Evolutionary conservation across 495 filamentous ascomycete species (phyloP).

Genomic region (Glonium stellatum): DNA sequence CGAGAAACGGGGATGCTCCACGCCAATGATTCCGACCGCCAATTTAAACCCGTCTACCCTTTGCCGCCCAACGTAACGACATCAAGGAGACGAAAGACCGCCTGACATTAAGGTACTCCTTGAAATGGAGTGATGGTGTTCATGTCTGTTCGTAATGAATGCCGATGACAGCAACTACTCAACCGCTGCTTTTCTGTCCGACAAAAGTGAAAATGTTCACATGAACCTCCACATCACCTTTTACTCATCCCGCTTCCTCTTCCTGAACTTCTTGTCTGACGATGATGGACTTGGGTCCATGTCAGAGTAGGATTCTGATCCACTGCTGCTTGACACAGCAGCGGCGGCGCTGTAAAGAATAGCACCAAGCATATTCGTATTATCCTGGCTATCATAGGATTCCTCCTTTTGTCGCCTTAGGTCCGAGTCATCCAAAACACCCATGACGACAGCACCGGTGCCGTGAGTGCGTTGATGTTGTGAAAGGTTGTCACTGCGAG

Average conservation of each 20-base stretch:
- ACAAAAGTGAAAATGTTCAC: not conserved
- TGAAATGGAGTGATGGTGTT: constrained; percentile 18
- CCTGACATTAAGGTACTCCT: constrained; percentile 21
- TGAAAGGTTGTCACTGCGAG: constrained; percentile 90
- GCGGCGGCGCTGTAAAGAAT: constrained; percentile 71
- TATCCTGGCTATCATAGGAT: constrained; percentile 50
- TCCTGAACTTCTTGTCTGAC: constrained; percentile 26
- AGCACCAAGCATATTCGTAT: constrained; percentile 57
- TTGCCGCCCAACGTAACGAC: constrained; percentile 27
- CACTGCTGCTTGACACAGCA: constrained; percentile 35
- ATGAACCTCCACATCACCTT: not conserved
- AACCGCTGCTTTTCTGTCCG: not conserved
- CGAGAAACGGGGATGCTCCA: constrained; percentile 1
- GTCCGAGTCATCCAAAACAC: constrained; percentile 65
- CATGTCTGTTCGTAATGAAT: constrained; percentile 24
- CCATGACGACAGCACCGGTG: constrained; percentile 81
- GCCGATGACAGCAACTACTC: not conserved
- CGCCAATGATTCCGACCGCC: constrained; percentile 19
- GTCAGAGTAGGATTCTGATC: constrained; percentile 22
- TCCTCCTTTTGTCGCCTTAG: constrained; percentile 40
- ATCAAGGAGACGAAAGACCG: constrained; percentile 23
- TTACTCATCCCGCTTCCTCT: constrained; percentile 31
- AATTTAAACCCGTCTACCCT: constrained; percentile 18
- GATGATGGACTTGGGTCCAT: constrained; percentile 3
- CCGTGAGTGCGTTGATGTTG: constrained; percentile 96